Base-by-base conservation (phyloP, 192 early-diverging fungal species). In the Radiomyces spectabilis region DNA sequence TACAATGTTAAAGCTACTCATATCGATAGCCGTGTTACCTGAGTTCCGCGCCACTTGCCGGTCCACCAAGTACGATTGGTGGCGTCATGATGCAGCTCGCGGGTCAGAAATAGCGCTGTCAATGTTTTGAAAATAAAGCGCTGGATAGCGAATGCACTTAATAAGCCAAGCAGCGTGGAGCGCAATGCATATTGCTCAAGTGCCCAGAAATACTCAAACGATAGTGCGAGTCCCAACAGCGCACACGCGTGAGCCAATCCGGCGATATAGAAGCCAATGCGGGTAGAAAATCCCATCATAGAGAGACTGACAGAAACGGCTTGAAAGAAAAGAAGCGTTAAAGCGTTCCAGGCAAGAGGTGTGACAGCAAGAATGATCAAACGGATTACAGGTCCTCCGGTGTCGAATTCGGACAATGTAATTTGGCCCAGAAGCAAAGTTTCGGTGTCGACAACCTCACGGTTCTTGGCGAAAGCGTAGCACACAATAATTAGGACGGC, bases 31-130 rank as follows among this genome's bases (percentile, higher is more conserved):
- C n/a, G n/a, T n/a, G 77, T 77, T 75, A 85, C 75, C 53, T 74
- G 73, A 63, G 73, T 78, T 57, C 77, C 71, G 40, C 73, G 71
- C 84, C 84, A 85, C 38, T 69, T 68, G 13, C 84, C 84, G 2
- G 79, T 79, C 84, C 84, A 85, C 84, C 84, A 85, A 12, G 82
- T 80, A 45, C 81, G 71, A 59, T 85, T 84, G 30, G 78, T 75
- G 58, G 76, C 80, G 51, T 84, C 78, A 54, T 82, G 71, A 41
- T 76, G 78, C 65, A 82, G 74, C 64, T 85, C 84, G 34, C 84
- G 75, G 51, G 84, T 75, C 41, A 85, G 59, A 55, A 81, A 72
- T 51, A 84, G 55, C 27, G 75, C 70, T 56, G 80, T 66, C 32
- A 84, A 58, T 16, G 79, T 55, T 12, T 77, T 78, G 66, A 84